phyloP scores from a whole-genome alignment of 768 basidiomycete genomes.

The Macrolepiota albuminosa region DNA sequence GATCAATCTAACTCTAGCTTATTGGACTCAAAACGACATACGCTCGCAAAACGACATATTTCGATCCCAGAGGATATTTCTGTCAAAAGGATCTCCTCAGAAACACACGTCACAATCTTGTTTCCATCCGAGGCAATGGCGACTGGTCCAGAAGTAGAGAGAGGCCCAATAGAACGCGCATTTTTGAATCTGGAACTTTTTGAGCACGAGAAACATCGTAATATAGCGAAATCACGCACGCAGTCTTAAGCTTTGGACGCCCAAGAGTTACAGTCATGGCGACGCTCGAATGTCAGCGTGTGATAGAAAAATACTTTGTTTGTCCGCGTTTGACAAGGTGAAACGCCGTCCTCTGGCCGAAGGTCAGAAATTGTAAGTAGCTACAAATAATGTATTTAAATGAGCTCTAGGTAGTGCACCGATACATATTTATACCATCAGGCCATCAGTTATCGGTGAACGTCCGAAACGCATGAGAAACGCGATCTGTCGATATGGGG shows the following conservation, averaged over 20 bases:
- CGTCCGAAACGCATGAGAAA: not conserved
- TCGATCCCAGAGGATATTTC: conserved; percentile 69
- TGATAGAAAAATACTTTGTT: conserved; percentile 16
- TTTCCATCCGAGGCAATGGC: conserved; percentile 74
- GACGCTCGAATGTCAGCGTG: not conserved
- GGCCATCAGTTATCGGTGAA: not conserved
- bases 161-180: conserved; percentile 62
- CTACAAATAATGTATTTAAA: not conserved
- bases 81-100: conserved; percentile 80
- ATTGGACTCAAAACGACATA: conserved; percentile 36
- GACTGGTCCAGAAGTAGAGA: conserved; percentile 88
- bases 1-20: not conserved
- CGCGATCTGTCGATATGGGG: not conserved
- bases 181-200: conserved; percentile 67
- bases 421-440: not conserved
- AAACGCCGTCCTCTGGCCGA: not conserved
- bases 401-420: too few relatives aligned
- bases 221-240: conserved; percentile 36
- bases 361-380: not conserved
- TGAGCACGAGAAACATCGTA: conserved; percentile 4
- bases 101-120: conserved; percentile 81
- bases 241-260: conserved; percentile 54
- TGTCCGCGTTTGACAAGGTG: conserved; percentile 10
- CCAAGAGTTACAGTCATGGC: conserved; percentile 29
- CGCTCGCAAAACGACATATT: conserved; percentile 80